phyloP scores from a whole-genome alignment of 139 green algal species.

The Asterochloris sp. region DNA sequence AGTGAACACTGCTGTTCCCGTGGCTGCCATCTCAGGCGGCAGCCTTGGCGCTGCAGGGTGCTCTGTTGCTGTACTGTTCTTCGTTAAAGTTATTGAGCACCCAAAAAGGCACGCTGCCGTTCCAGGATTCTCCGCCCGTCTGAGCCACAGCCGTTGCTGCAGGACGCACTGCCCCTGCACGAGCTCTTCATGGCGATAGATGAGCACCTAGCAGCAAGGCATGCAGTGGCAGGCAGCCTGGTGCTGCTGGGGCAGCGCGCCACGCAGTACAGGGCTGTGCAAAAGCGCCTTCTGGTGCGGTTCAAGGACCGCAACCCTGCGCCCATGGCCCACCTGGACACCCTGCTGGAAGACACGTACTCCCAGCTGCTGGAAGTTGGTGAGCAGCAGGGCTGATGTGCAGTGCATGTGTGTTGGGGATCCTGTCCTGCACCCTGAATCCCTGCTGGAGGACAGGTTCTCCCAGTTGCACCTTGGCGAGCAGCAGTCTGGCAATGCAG shows the following conservation, averaged over 20 bases:
- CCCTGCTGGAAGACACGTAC: conserved; percentile 1
- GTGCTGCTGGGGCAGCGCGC: background rate
- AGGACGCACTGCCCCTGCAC: conserved; percentile 7
- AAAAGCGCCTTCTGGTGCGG: conserved; percentile 13
- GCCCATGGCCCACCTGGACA: conserved; percentile 1
- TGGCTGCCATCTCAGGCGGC: background rate
- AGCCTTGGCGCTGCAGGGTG: background rate
- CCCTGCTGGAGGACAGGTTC: background rate
- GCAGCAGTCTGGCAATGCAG: background rate
- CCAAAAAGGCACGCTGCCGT: background rate
- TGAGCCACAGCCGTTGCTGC: background rate
- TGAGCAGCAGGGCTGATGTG: background rate
- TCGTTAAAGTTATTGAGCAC: background rate
- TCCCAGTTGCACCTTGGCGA: background rate
- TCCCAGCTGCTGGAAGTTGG: conserved; percentile 2
- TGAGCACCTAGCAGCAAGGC: background rate
- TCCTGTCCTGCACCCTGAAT: too few species aligned
- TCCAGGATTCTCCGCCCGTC: background rate
- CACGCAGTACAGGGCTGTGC: conserved; percentile 8
- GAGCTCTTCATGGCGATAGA: conserved; percentile 1
- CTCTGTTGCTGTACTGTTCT: background rate
- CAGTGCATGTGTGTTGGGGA: background rate
- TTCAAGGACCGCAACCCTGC: conserved; percentile 7
- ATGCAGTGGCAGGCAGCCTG: background rate
- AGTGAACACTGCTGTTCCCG: background rate